Evolutionary conservation across 2,329 filamentous ascomycete genomes (phyloP).

Genomic region (Chalaropsis thielavioides): DNA sequence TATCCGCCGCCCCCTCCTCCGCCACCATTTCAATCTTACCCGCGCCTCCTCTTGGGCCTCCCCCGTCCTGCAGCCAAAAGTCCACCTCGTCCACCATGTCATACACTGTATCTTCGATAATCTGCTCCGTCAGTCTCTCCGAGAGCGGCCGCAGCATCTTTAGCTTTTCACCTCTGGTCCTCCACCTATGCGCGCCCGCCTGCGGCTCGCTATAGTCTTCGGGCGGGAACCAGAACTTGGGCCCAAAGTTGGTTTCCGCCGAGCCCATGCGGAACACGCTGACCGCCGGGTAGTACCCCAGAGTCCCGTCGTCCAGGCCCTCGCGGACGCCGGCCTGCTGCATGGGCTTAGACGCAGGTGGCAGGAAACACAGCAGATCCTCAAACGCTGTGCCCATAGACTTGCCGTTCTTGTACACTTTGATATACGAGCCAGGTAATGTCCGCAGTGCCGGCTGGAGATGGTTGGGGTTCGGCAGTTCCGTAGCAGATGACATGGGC

Average conservation of each 20-base stretch:
- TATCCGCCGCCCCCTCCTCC: conserved; percentile 31
- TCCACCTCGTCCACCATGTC: conserved; percentile 92
- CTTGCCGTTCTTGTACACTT: conserved; percentile 83
- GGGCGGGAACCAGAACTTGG: conserved; percentile 81
- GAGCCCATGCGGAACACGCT: conserved; percentile 85
- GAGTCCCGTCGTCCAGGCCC: conserved; percentile 82
- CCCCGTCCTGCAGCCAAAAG: conserved; percentile 62
- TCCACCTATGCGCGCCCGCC: conserved; percentile 17
- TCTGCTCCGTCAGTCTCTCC: conserved; percentile 80
- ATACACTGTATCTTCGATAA: conserved; percentile 84
- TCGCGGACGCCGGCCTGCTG: conserved; percentile 59
- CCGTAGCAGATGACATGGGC: conserved; percentile 21
- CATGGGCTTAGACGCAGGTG: conserved; percentile 67
- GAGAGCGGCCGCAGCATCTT: conserved; percentile 8
- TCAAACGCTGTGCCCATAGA: conserved; percentile 78
- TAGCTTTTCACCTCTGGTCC: background rate
- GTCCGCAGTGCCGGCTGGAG: conserved; percentile 63
- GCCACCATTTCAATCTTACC: conserved; percentile 32
- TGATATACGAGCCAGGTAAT: conserved; percentile 71
- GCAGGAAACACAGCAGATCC: conserved; percentile 77
- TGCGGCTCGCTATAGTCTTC: conserved; percentile 36
- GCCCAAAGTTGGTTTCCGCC: conserved; percentile 87
- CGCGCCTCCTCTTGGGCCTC: conserved; percentile 29
- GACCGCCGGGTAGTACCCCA: conserved; percentile 90
- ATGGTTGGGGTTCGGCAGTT: conserved; percentile 58